A percentile compares a stretch with the other conserved stretches of the same genome.
These are phyloP conservation scores for Colletotrichum filicis DNA, from an alignment of 2,329 filamentous ascomycete genomes.

Conservation along the genomic window DNA sequence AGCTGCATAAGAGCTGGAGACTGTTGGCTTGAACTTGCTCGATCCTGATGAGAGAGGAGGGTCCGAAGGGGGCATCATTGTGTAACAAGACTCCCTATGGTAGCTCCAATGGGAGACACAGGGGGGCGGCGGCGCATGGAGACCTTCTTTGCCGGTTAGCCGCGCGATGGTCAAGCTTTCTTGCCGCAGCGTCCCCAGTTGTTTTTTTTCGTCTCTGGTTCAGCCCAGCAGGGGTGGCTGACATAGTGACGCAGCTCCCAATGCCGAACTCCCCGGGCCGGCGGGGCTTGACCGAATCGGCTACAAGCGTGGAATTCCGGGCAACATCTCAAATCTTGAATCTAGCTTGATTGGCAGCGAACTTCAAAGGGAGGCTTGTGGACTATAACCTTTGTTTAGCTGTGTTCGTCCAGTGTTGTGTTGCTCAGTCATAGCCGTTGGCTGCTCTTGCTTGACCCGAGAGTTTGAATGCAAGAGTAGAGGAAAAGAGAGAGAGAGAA, in stretches of 20 bases:
- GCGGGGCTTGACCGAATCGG: conserved; percentile 7
- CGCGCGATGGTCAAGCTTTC: conserved; percentile 29
- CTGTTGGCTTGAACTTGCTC: not conserved
- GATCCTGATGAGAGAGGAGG: not conserved
- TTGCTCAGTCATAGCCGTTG: conserved; percentile 2
- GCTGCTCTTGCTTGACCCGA: not conserved
- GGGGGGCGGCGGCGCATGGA: not conserved
- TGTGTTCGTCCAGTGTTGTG: conserved; percentile 20
- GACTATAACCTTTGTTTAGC: not conserved
- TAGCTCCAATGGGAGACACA: not conserved
- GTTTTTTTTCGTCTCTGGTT: not conserved
- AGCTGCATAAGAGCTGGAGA: not conserved
- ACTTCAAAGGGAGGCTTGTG: not conserved
- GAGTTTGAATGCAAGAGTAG: not conserved
- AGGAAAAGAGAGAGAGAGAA: not conserved
- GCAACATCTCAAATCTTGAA: not conserved
- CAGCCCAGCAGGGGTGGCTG: conserved; percentile 32
- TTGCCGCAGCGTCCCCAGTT: not conserved
- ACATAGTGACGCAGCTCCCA: conserved; percentile 10
- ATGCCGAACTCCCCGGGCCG: conserved; percentile 26
- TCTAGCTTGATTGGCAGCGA: not conserved
- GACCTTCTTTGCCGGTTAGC: conserved; percentile 28
- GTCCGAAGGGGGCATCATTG: not conserved
- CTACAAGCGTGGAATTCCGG: not conserved
- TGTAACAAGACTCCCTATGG: not conserved